Percentiles rank a stretch among this genome's conserved stretches.
Evolutionary conservation across 441 rosid genomes (phyloP).

Genomic region (Manihot esculenta): DNA sequence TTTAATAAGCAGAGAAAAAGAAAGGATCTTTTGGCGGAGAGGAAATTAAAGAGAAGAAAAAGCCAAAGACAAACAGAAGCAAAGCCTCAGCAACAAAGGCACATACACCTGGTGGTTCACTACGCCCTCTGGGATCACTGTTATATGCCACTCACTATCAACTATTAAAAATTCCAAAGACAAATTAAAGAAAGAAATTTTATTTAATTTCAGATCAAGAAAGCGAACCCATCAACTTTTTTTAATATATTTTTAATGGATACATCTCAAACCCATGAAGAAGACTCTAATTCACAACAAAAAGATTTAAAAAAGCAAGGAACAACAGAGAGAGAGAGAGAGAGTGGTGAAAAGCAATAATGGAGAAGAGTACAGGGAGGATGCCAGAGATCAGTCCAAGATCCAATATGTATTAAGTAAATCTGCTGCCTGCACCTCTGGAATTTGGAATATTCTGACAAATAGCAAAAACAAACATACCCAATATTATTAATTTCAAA

Average conservation of each 20-base stretch:
- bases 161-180: conserved; percentile 10
- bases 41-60: conserved; percentile 9
- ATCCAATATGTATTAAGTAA: not conserved
- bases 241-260: not conserved
- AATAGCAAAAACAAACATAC: too few species aligned
- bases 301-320: too few species aligned
- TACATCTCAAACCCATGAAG: not conserved
- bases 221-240: not conserved
- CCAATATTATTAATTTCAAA: too few species aligned
- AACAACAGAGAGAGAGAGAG: too few species aligned
- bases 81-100: conserved; percentile 35
- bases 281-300: too few species aligned
- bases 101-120: conserved; percentile 42
- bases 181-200: not conserved
- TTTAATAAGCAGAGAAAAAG: not conserved
- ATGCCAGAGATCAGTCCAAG: conserved; percentile 15
- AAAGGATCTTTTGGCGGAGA: not conserved
- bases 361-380: conserved; percentile 14
- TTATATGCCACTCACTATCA: conserved; percentile 8
- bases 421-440: not conserved
- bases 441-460: conserved; percentile 15
- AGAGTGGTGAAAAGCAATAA: not conserved
- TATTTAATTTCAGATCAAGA: not conserved
- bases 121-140: conserved; percentile 21
- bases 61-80: conserved; percentile 17